These are phyloP conservation scores for Fusarium musae DNA, from an alignment of 2,329 filamentous ascomycete genomes.

Conservation along the genomic window DNA sequence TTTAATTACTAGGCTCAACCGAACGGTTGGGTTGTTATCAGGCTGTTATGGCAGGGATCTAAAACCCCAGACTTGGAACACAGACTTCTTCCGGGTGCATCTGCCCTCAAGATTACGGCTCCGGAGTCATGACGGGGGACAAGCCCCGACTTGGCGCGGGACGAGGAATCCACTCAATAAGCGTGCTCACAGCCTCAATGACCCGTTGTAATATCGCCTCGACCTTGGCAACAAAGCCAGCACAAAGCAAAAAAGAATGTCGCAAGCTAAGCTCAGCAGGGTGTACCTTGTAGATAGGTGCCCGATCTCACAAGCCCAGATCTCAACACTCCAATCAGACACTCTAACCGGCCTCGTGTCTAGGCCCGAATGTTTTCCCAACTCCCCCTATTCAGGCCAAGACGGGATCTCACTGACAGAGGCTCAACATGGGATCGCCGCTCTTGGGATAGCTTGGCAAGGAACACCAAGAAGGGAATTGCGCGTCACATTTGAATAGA, in stretches of 20 bases:
- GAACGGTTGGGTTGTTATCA: conserved; percentile 40
- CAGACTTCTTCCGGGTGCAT: background rate
- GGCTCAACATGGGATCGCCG: conserved; percentile 39
- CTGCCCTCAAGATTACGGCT: conserved; percentile 3
- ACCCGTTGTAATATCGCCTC: conserved; percentile 25
- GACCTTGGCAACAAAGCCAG: background rate
- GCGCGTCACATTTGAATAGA: conserved; percentile 37
- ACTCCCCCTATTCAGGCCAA: conserved; percentile 19
- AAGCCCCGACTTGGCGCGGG: conserved; percentile 35
- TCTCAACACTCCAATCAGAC: conserved; percentile 27
- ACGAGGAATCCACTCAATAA: conserved; percentile 6
- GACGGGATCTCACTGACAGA: conserved; percentile 2
- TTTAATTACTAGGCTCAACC: conserved; percentile 44
- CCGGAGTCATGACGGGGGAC: background rate
- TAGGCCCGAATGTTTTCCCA: conserved; percentile 16
- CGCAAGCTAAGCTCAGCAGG: conserved; percentile 16
- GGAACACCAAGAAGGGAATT: conserved; percentile 36
- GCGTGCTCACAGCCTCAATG: conserved; percentile 26
- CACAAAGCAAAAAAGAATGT: background rate
- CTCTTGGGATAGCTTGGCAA: conserved; percentile 36
- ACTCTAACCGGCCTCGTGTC: conserved; percentile 24
- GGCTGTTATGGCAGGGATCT: conserved; percentile 6
- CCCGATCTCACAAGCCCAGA: conserved; percentile 43
- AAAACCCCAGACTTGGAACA: background rate
- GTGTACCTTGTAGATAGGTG: conserved; percentile 35